Evolutionary conservation across 768 basidiomycete species (phyloP).

Genomic region (Rhodotorula kratochvilovae): DNA sequence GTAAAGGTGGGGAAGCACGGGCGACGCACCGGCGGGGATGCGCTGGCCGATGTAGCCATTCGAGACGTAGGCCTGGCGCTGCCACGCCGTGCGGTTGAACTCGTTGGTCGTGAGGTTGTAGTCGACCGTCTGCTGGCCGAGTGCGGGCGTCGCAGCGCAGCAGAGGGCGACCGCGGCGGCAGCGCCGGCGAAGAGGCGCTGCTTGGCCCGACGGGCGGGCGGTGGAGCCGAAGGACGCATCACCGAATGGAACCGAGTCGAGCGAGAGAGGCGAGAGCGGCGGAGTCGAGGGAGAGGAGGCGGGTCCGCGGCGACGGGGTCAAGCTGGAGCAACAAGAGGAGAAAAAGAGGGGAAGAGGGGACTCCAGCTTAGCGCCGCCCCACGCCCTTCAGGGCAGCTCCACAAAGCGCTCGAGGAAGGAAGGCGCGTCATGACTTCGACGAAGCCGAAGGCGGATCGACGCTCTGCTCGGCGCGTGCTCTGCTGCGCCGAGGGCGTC

Average conservation of each 20-base stretch:
- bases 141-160: not conserved
- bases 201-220: not conserved
- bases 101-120: constrained; percentile 21
- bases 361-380: not conserved
- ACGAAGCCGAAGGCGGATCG: too few species aligned
- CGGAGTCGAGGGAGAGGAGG: too few species aligned
- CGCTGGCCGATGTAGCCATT: constrained; percentile 37
- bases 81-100: constrained; percentile 23
- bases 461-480: too few species aligned
- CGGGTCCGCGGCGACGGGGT: too few species aligned
- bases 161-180: not conserved
- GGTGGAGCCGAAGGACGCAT: not conserved
- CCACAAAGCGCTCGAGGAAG: not conserved
- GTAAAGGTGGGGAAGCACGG: not conserved
- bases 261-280: too few species aligned
- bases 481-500: too few species aligned
- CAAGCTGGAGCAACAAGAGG: too few species aligned
- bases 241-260: too few species aligned
- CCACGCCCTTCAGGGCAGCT: too few species aligned
- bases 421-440: not conserved
- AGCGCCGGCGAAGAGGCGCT: not conserved
- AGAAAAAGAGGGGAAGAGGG: not conserved
- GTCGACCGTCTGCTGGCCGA: not conserved
- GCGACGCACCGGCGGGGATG: constrained; percentile 23
- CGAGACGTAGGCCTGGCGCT: constrained; percentile 24